phyloP scores from a whole-genome alignment of 1,284 basidiomycete species.

The Rhodotorula glutinis region DNA sequence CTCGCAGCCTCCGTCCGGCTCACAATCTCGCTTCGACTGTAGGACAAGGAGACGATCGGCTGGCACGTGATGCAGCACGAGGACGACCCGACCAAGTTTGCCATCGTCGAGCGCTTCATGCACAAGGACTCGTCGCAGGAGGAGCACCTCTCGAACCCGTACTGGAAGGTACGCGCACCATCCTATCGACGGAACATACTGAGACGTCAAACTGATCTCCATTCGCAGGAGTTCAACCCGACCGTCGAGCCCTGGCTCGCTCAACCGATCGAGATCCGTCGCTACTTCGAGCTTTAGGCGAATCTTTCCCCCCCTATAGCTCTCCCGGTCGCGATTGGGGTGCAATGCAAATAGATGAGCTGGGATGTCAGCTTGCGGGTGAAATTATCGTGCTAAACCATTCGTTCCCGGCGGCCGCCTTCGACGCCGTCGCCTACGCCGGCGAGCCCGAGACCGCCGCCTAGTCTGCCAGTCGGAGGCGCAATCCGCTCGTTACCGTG shows the following conservation, averaged over 20 bases:
- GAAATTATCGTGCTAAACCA: not conserved
- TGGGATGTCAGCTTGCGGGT: too few relatives aligned
- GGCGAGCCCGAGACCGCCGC: not conserved
- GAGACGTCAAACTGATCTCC: not conserved
- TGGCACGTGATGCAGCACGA: constrained; percentile 19
- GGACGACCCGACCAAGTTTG: constrained; percentile 18
- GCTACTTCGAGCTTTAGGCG: constrained; percentile 16
- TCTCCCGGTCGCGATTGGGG: too few relatives aligned
- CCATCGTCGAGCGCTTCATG: constrained; percentile 23
- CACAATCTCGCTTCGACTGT: not conserved
- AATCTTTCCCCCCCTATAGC: too few relatives aligned
- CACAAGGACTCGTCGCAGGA: constrained; percentile 18
- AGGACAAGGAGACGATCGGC: constrained; percentile 20
- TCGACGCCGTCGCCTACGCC: not conserved
- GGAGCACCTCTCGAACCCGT: constrained; percentile 23
- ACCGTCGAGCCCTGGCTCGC: constrained; percentile 26
- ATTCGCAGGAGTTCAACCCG: constrained; percentile 16
- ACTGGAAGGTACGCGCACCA: constrained; percentile 14
- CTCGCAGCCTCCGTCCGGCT: too few relatives aligned
- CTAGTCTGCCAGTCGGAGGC: not conserved
- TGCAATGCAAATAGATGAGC: not conserved
- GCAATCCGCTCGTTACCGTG: not conserved
- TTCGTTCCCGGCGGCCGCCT: not conserved
- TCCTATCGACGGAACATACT: too few relatives aligned
- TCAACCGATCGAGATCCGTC: constrained; percentile 16